Evolutionary conservation across 1,284 basidiomycete genomes (phyloP).

Genomic region (Ganoderma multipileum): DNA sequence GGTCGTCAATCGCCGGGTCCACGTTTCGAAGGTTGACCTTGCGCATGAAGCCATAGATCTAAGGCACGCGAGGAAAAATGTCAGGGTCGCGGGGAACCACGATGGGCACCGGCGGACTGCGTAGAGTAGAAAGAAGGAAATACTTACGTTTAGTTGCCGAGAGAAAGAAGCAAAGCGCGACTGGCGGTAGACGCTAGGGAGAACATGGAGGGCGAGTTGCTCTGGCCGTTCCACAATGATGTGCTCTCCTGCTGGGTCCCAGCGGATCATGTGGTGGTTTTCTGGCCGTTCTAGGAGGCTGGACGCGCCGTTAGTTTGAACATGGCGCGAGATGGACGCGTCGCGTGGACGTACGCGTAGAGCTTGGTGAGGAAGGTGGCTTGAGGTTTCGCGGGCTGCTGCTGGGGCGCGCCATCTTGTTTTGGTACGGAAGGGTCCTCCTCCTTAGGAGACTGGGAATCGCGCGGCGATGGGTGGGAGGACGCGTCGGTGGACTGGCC

Average conservation of each 20-base stretch:
- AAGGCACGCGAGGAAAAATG: constrained; percentile 32
- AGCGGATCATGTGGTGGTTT: constrained; percentile 92
- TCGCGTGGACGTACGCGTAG: constrained; percentile 72
- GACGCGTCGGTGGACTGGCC: constrained; percentile 45
- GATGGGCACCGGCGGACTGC: constrained; percentile 23
- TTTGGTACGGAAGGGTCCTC: constrained; percentile 51
- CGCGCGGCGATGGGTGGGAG: constrained; percentile 40
- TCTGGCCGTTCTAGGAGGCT: constrained; percentile 85
- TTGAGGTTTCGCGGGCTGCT: constrained; percentile 75
- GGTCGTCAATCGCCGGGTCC: constrained; percentile 90
- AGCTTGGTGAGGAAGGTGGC: constrained; percentile 93
- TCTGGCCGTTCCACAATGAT: constrained; percentile 93
- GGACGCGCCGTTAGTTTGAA: constrained; percentile 18
- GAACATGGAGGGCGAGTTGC: constrained; percentile 87
- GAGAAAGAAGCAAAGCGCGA: constrained; percentile 94
- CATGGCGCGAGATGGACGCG: constrained; percentile 28
- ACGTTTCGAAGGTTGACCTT: constrained; percentile 92
- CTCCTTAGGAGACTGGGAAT: constrained; percentile 43
- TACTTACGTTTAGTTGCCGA: constrained; percentile 87
- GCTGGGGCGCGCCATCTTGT: constrained; percentile 50
- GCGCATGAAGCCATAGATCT: constrained; percentile 95
- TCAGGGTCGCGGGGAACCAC: constrained; percentile 40
- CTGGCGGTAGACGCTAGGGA: constrained; percentile 90
- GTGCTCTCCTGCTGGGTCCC: constrained; percentile 88
- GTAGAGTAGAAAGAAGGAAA: constrained; percentile 36